Evolutionary conservation across 495 filamentous ascomycete genomes (phyloP).

Genomic region (Cetradonia linearis): DNA sequence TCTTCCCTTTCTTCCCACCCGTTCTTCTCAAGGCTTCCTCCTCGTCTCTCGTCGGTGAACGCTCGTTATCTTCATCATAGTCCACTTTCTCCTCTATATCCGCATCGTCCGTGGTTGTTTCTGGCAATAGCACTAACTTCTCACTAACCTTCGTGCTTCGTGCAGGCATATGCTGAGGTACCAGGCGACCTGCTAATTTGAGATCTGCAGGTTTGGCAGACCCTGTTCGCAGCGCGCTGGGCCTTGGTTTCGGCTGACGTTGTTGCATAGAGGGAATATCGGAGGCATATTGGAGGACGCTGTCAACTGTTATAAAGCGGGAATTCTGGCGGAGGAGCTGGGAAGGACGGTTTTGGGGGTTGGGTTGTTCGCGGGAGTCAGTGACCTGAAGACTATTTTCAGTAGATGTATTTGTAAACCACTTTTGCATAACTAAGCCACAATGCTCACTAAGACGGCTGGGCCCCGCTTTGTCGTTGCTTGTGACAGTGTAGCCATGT

Average conservation of each 20-base stretch:
- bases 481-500: slow-evolving; percentile 17
- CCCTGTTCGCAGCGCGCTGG: slow-evolving; percentile 41
- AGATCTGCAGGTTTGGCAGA: slow-evolving; percentile 33
- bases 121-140: slow-evolving; percentile 90
- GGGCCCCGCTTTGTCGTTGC: slow-evolving; percentile 39
- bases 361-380: slow-evolving; percentile 46
- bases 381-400: slow-evolving; percentile 39
- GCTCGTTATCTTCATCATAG: slow-evolving; percentile 51
- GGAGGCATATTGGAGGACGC: slow-evolving; percentile 83
- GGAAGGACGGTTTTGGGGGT: slow-evolving; percentile 31
- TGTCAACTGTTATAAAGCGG: slow-evolving; percentile 90
- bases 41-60: slow-evolving; percentile 65
- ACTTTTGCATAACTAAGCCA: slow-evolving; percentile 11
- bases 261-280: slow-evolving; percentile 94
- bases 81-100: slow-evolving; percentile 44
- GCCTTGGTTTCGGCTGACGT: slow-evolving; percentile 51
- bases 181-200: slow-evolving; percentile 35
- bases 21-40: slow-evolving; percentile 60
- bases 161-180: slow-evolving; percentile 69
- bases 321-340: slow-evolving; percentile 42
- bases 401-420: neutral
- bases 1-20: slow-evolving; percentile 65
- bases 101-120: slow-evolving; percentile 45
- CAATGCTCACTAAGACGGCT: slow-evolving; percentile 41
- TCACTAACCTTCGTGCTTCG: slow-evolving; percentile 87